Conservation (phyloP, 352 stramenopile species). For the Globisporangium uncinulatum region DNA sequence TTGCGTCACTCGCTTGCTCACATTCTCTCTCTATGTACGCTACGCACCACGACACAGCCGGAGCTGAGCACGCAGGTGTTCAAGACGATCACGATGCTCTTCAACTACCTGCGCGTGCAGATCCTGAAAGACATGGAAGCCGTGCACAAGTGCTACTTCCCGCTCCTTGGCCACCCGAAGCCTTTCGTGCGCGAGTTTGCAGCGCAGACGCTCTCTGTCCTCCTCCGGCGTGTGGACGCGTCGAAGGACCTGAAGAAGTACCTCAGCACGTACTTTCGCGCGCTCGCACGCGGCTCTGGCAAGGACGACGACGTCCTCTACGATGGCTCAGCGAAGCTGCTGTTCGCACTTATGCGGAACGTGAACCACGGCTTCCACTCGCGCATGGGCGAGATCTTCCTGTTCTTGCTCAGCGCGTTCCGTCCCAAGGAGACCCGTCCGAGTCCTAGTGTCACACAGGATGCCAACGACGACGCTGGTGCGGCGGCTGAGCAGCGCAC, state of each 20-base stretch:
- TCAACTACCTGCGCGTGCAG: slow-evolving; percentile 80
- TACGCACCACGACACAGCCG: slow-evolving; percentile 25
- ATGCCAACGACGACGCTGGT: neutral
- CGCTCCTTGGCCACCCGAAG: slow-evolving; percentile 75
- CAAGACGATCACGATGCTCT: slow-evolving; percentile 88
- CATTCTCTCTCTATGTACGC: neutral
- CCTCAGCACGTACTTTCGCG: slow-evolving; percentile 67
- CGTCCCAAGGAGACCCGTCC: slow-evolving; percentile 25
- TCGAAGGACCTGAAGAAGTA: slow-evolving; percentile 79
- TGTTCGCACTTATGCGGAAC: slow-evolving; percentile 80
- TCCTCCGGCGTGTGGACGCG: slow-evolving; percentile 75
- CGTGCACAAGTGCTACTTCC: slow-evolving; percentile 89
- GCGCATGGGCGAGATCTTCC: slow-evolving; percentile 71
- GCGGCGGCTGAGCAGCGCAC: slow-evolving; percentile 18
- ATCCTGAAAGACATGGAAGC: slow-evolving; percentile 86
- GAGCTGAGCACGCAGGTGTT: slow-evolving; percentile 89
- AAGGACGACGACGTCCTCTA: slow-evolving; percentile 60
- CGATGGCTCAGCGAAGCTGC: slow-evolving; percentile 82
- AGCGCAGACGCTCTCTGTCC: slow-evolving; percentile 78
- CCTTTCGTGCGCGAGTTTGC: slow-evolving; percentile 89
- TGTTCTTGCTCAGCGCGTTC: slow-evolving; percentile 70
- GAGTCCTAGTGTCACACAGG: neutral
- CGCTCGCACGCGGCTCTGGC: slow-evolving; percentile 58
- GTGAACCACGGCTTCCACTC: slow-evolving; percentile 85
- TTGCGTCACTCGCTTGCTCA: neutral